Evolutionary conservation across 2,329 filamentous ascomycete genomes (phyloP).

Genomic region (Microdochium nivale): DNA sequence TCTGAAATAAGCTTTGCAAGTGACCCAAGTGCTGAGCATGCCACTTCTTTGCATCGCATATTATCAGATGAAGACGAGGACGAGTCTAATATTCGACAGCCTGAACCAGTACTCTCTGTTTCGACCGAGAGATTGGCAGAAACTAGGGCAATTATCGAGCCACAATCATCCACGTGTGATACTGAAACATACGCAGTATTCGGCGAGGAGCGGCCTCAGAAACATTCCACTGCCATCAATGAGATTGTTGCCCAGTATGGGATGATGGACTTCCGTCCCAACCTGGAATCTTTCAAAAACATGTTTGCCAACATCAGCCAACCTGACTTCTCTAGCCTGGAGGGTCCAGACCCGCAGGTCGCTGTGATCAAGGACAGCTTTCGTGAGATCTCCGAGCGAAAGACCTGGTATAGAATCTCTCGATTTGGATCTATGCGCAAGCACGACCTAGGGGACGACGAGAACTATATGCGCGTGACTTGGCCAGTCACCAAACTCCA

Average conservation of each 20-base stretch:
- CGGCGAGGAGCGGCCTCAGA: conserved; percentile 1
- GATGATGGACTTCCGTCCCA: conserved; percentile 12
- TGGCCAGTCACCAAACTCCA: conserved; percentile 49
- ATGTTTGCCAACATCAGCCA: conserved; percentile 25
- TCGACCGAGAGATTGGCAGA: conserved; percentile 8
- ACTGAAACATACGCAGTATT: background rate
- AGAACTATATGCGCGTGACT: conserved; percentile 48
- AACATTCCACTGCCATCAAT: conserved; percentile 5
- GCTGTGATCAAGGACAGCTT: conserved; percentile 43
- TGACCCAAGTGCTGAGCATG: background rate
- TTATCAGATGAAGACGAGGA: no score
- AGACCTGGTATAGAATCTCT: conserved; percentile 57
- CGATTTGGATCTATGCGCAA: conserved; percentile 49
- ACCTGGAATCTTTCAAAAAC: conserved; percentile 13
- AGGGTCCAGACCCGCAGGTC: conserved; percentile 11
- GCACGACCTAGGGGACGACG: conserved; percentile 47
- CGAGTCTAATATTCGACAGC: no score
- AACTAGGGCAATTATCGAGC: background rate
- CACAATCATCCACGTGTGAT: background rate
- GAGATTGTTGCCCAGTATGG: conserved; percentile 20
- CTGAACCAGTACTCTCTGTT: background rate
- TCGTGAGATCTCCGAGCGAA: conserved; percentile 46
- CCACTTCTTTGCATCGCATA: no score
- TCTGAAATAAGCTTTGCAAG: conserved; percentile 8
- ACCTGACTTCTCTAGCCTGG: conserved; percentile 1